Base-by-base conservation (phyloP, 148 eudicot species). In the Rhododendron ovatum region DNA sequence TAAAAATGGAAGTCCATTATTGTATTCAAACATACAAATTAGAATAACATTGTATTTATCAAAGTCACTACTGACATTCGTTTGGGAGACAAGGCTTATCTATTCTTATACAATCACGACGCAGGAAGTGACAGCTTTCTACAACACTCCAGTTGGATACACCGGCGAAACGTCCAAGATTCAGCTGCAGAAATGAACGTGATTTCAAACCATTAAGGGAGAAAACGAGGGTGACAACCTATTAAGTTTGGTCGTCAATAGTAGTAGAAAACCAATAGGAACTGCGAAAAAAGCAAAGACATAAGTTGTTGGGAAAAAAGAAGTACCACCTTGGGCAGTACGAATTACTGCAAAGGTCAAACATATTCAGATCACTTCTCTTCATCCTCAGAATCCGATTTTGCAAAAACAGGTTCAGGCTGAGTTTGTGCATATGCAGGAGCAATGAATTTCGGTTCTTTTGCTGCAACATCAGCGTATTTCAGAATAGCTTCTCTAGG, bases 401-500 rank as follows among this genome's bases (percentile, higher is more conserved):
- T 93, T 22, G 91, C 93, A 89, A 94, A 97, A 53, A 97, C 87
- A 3, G 98, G 63, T 84, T 95, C 92, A 4, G 99, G 99, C 87
- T 97, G 99, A 24, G 98, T 94, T 75, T 92, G 87, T 1, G 98
- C 95, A 88, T 97, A 97, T 26, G 99, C 99, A 0, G 99, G 99
- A 85, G 99, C 95, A 45, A 97, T 97, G 87, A 82, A 97, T 82
- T 95, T 97, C 0, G 99, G 99, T 45, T 97, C 99, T 87, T 97
- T 95, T 35, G 91, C 95, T 39, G 98, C 99, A 86, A 82, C 98
- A 86, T 97, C 98, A 8, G 98, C 98, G 89, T 95, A 93, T 86
- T 95, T 95, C 30, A 97, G 89, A 83, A 97, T 97, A 86, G 99
- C 99, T 90, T 95, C 99, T 91, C 99, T 93, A 39, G 99, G 99